Conservation (phyloP, 108 stramenopile genomes). For the Nitzschia inconspicua region DNA sequence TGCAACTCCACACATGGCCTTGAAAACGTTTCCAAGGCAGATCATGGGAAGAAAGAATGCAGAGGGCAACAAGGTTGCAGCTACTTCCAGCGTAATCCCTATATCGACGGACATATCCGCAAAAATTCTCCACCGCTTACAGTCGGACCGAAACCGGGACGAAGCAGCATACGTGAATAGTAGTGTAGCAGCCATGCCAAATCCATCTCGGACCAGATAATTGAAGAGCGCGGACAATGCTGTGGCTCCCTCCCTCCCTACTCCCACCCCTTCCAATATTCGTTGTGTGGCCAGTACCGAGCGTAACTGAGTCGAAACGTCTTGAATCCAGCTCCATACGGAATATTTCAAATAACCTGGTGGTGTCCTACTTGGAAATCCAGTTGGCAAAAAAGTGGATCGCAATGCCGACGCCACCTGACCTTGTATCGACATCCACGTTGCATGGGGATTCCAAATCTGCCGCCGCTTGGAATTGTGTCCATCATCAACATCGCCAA, state of each 20-base stretch:
- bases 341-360: constrained; percentile 64
- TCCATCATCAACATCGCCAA: neutral
- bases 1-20: constrained; percentile 83
- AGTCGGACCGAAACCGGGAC: constrained; percentile 55
- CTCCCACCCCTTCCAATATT: constrained; percentile 80
- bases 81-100: constrained; percentile 77
- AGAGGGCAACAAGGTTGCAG: constrained; percentile 42
- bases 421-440: neutral
- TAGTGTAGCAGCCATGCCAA: constrained; percentile 73
- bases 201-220: constrained; percentile 80
- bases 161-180: constrained; percentile 72
- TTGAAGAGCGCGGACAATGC: constrained; percentile 75
- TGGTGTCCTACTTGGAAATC: constrained; percentile 50
- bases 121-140: constrained; percentile 79
- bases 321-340: constrained; percentile 65
- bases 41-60: constrained; percentile 67
- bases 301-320: constrained; percentile 71
- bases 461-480: neutral
- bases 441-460: neutral
- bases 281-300: constrained; percentile 78
- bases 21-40: constrained; percentile 74
- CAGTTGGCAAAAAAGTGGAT: constrained; percentile 56
- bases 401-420: constrained; percentile 29
- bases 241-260: constrained; percentile 73
- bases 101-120: constrained; percentile 79